Evolutionary conservation across 148 eudicot species (phyloP).

Genomic region (Fagopyrum tataricum): DNA sequence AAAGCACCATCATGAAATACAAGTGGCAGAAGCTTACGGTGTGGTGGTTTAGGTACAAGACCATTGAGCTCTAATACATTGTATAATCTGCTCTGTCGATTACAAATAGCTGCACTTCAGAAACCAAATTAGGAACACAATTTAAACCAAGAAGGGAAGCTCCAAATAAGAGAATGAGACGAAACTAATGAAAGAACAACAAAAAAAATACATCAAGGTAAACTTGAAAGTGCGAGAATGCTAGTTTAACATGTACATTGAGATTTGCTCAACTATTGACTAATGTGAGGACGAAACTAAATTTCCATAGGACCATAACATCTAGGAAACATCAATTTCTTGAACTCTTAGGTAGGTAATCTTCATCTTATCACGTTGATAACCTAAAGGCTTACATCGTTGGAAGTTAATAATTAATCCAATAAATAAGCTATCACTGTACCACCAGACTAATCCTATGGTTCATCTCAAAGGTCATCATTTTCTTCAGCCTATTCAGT

Average conservation of each 20-base stretch:
- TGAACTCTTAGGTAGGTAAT: background rate
- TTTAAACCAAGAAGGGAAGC: constrained; percentile 6
- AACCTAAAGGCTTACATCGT: background rate
- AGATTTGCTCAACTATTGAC: background rate
- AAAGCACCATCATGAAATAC: background rate
- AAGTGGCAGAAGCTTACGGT: constrained; percentile 51
- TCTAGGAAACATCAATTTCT: background rate
- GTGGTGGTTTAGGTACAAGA: constrained; percentile 66
- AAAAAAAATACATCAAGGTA: background rate
- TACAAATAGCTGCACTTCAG: constrained; percentile 80
- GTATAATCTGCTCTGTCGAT: constrained; percentile 75
- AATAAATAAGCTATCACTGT: background rate
- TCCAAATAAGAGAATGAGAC: constrained; percentile 3
- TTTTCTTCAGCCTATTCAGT: background rate
- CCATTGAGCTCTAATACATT: constrained; percentile 73
- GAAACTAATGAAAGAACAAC: background rate
- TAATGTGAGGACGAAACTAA: background rate
- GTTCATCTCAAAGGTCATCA: background rate
- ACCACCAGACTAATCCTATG: background rate
- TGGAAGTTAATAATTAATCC: background rate
- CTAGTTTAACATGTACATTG: background rate
- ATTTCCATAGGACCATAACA: background rate
- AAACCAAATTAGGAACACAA: constrained; percentile 15
- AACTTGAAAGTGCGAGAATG: background rate
- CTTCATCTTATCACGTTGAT: background rate